A percentile compares a stretch with the other conserved stretches of the same genome.
These are phyloP conservation scores for Aspergillus costaricaensis DNA, from an alignment of 2,329 filamentous ascomycete species.

Conservation along the genomic window DNA sequence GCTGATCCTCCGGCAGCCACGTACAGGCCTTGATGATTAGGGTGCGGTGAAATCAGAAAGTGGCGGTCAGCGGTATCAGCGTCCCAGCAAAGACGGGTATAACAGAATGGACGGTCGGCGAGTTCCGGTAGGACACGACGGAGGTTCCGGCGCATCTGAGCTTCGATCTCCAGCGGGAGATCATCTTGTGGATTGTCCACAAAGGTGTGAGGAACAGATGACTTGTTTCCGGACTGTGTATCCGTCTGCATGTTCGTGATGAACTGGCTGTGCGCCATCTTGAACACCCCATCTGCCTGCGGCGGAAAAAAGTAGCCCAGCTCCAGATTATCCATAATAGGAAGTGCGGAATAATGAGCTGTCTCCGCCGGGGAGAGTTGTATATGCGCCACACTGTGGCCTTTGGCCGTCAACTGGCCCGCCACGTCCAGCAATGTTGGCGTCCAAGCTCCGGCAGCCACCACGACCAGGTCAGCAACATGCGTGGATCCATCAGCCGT, in stretches of 20 bases:
- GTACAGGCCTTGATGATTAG: slow-evolving; percentile 44
- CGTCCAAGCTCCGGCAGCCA: not conserved
- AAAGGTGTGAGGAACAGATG: not conserved
- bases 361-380: not conserved
- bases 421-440: not conserved
- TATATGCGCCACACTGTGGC: not conserved
- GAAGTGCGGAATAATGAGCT: not conserved
- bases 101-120: not conserved
- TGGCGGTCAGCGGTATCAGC: slow-evolving; percentile 19
- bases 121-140: not conserved
- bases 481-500: not conserved
- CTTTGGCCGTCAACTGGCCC: not conserved
- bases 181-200: not conserved
- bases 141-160: not conserved
- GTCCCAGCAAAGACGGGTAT: not conserved
- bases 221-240: not conserved
- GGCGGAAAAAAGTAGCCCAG: slow-evolving; percentile 7
- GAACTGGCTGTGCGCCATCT: slow-evolving; percentile 5
- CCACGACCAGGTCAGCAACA: not conserved
- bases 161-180: not conserved
- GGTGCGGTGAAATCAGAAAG: slow-evolving; percentile 51
- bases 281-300: not conserved
- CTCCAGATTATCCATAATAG: slow-evolving; percentile 6
- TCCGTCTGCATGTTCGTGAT: slow-evolving; percentile 8
- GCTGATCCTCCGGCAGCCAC: slow-evolving; percentile 41